These are phyloP conservation scores for Apiospora pterosperma DNA, from an alignment of 2,329 filamentous ascomycete species.

Conservation along the genomic window DNA sequence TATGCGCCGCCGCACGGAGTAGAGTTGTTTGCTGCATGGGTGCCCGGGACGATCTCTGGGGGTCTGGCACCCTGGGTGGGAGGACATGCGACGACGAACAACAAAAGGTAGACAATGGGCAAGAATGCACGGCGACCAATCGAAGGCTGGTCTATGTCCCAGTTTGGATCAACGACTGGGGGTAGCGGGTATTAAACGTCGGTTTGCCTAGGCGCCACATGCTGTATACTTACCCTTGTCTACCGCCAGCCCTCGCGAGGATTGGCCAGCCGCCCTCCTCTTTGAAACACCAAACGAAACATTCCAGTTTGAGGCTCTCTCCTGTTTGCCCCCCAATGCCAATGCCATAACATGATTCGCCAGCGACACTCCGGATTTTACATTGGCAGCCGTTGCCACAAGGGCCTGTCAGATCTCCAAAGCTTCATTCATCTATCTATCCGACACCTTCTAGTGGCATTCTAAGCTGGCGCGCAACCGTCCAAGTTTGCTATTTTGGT, in stretches of 20 bases:
- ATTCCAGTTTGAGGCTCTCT: slow-evolving; percentile 4
- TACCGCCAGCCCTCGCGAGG: neutral
- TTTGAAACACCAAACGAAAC: slow-evolving; percentile 15
- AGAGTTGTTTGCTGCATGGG: neutral
- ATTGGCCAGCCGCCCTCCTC: slow-evolving; percentile 7
- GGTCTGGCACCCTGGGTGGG: neutral
- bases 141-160: neutral
- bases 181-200: neutral
- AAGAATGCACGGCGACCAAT: neutral
- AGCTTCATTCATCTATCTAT: neutral
- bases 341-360: neutral
- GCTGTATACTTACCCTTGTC: neutral
- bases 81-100: neutral
- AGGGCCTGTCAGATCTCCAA: too few relatives aligned
- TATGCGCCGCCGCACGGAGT: neutral
- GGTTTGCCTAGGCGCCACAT: neutral
- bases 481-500: neutral
- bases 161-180: neutral
- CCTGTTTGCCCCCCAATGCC: neutral
- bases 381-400: neutral
- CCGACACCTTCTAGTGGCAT: neutral
- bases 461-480: neutral
- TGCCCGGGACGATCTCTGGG: neutral
- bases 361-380: neutral
- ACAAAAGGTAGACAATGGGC: neutral